These are phyloP conservation scores for Cystofilobasidium macerans DNA, from an alignment of 768 basidiomycete species.

Conservation along the genomic window DNA sequence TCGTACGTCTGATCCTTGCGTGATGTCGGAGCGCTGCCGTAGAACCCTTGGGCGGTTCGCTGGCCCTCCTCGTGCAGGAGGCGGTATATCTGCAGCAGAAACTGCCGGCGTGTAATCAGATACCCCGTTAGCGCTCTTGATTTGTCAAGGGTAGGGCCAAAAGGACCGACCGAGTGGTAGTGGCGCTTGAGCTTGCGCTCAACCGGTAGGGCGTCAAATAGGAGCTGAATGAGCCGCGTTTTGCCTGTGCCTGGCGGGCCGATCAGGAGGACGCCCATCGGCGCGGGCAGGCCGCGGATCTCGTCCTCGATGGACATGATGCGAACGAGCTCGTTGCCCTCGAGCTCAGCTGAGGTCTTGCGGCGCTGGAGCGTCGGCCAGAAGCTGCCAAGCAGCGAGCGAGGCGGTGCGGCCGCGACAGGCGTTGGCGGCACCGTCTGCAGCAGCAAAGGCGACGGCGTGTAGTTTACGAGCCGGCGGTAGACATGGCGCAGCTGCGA, in stretches of 20 bases:
- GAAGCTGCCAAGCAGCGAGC: neutral
- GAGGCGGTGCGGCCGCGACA: neutral
- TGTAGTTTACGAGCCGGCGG: constrained; percentile 10
- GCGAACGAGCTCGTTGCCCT: constrained; percentile 14
- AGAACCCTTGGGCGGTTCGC: neutral
- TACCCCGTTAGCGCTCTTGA: neutral
- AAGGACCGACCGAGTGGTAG: constrained; percentile 14
- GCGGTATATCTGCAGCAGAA: constrained; percentile 22
- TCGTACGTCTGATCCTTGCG: neutral
- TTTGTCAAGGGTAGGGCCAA: neutral
- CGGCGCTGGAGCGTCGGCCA: constrained; percentile 9
- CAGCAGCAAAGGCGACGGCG: constrained; percentile 14
- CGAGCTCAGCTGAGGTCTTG: neutral
- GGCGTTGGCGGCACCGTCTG: neutral
- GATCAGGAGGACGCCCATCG: constrained; percentile 9
- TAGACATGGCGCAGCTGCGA: constrained; percentile 17
- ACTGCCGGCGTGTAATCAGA: neutral
- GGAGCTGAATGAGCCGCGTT: constrained; percentile 20
- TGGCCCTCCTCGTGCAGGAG: constrained; percentile 21
- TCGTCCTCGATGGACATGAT: constrained; percentile 22
- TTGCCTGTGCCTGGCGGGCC: constrained; percentile 24
- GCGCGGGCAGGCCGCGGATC: neutral
- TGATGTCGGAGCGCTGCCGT: neutral
- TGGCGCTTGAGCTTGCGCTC: constrained; percentile 17
- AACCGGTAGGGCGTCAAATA: constrained; percentile 11